Evolutionary conservation across 1,139 yeast species (phyloP).

Genomic region (Yamadazyma atlantica): DNA sequence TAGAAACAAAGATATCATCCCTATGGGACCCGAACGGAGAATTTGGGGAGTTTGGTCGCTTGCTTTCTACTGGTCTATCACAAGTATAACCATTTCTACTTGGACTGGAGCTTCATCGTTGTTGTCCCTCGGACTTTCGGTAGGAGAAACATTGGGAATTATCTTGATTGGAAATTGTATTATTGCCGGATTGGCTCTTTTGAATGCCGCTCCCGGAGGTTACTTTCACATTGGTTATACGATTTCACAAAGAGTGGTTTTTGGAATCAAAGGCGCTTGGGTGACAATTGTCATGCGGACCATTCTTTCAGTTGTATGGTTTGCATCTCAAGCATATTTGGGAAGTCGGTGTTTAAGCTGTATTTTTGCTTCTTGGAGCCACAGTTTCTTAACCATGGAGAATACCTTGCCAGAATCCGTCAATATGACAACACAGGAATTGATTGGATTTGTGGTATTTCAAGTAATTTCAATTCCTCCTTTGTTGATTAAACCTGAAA

Average conservation of each 20-base stretch:
- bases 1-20: conserved; percentile 19
- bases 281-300: conserved; percentile 18
- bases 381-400: conserved; percentile 14
- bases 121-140: conserved; percentile 17
- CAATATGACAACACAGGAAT: conserved; percentile 18
- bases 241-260: conserved; percentile 20
- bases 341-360: conserved; percentile 19
- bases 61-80: conserved; percentile 22
- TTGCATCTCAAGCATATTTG: conserved; percentile 22
- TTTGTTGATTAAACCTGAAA: conserved; percentile 19
- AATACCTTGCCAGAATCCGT: conserved; percentile 16
- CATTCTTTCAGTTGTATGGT: conserved; percentile 19
- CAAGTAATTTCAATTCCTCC: conserved; percentile 18
- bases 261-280: conserved; percentile 20
- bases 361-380: conserved; percentile 16
- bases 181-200: conserved; percentile 17
- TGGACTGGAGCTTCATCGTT: conserved; percentile 23
- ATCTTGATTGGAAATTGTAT: conserved; percentile 19
- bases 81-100: conserved; percentile 22
- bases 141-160: conserved; percentile 21
- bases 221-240: conserved; percentile 23
- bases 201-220: conserved; percentile 22
- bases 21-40: conserved; percentile 20
- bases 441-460: conserved; percentile 20
- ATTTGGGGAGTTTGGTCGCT: conserved; percentile 22